Base-by-base conservation (phyloP, 164 flowering plant species). In the Macadamia tetraphylla region DNA sequence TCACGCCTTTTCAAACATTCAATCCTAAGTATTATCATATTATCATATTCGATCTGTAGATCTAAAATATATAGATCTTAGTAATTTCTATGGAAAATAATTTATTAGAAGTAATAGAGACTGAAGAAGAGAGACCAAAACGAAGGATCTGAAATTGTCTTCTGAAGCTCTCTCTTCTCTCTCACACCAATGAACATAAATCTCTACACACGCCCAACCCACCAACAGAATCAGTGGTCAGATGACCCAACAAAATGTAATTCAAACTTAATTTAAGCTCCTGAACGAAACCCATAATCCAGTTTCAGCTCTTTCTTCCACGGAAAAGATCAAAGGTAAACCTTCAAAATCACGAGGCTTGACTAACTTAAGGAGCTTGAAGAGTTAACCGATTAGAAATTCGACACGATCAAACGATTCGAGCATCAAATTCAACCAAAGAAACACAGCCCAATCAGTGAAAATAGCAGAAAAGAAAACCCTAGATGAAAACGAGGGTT, bases 1-100 rank as follows among this genome's bases (percentile, higher is more conserved):
- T 64, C 64, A 68, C 79, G 6, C 75, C 79, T 88, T 86, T 78
- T 48, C 15, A 44, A 63, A 11, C 0, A 63, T 3, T 32, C 32
- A 6, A 3, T 46, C 29, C 3, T 8, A 40, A 31, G n/a, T 3
- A 11, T 32, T 32, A 55, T 14, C 32, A 35, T 11, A n/a, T n/a
- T n/a, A n/a, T n/a, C 30, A 29, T 9, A 56, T 14, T 55, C 14
- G 1, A 9, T 14, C 13, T 53, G 12, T 46, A 49, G 57, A 53
- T 53, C 17, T 17, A 10, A 53, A 17, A 8, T 46, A 23, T 23
- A 8, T 46, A 8, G 51, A 46, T 3, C 7, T 46, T 3, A 46
- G 51, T 46, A 23, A 23, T 23, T 8, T 46, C 51, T 46, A 8
- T 9, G 13, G 51, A 46, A 46, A 8, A 4, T 9, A 2, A 8